phyloP scores from a whole-genome alignment of 2,329 filamentous ascomycete species.

The Coniochaeta sp. region DNA sequence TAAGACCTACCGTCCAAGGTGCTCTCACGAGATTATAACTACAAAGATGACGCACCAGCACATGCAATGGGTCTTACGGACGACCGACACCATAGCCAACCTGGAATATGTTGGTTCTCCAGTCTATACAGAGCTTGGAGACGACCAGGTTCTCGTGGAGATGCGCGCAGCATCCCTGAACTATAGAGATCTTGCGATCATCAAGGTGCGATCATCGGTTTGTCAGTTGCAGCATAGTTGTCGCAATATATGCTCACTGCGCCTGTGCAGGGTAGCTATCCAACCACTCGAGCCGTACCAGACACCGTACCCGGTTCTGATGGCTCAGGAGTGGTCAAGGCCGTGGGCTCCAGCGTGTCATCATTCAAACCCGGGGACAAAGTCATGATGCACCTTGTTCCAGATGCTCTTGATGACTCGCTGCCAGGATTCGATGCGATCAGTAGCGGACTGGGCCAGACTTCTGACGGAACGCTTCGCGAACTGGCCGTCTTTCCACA shows the following conservation, averaged over 20 bases:
- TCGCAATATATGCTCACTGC: slow-evolving; percentile 2
- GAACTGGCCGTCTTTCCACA: slow-evolving; percentile 52
- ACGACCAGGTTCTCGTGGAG: slow-evolving; percentile 48
- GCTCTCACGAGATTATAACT: not conserved
- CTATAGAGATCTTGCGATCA: slow-evolving; percentile 39
- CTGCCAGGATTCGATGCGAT: slow-evolving; percentile 14
- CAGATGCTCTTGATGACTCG: slow-evolving; percentile 10
- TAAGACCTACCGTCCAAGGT: too few species aligned
- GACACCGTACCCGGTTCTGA: slow-evolving; percentile 27
- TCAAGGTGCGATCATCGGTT: slow-evolving; percentile 12
- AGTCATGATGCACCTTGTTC: slow-evolving; percentile 41
- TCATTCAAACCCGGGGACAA: slow-evolving; percentile 43
- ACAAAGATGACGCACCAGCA: not conserved
- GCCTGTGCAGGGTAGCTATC: slow-evolving; percentile 3
- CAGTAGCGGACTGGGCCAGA: slow-evolving; percentile 46
- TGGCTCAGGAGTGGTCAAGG: slow-evolving; percentile 34
- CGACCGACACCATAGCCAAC: not conserved
- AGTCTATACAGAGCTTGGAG: not conserved
- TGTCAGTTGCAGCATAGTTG: slow-evolving; percentile 10
- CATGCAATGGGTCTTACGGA: not conserved
- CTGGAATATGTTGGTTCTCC: not conserved
- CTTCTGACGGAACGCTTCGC: slow-evolving; percentile 48
- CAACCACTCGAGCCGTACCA: slow-evolving; percentile 5
- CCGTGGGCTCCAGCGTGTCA: slow-evolving; percentile 43
- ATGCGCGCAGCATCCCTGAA: slow-evolving; percentile 41